Percentiles rank a stretch among this genome's conserved stretches.
Evolutionary conservation across 768 basidiomycete genomes (phyloP).

Genomic region (Kockovaella imperatae): DNA sequence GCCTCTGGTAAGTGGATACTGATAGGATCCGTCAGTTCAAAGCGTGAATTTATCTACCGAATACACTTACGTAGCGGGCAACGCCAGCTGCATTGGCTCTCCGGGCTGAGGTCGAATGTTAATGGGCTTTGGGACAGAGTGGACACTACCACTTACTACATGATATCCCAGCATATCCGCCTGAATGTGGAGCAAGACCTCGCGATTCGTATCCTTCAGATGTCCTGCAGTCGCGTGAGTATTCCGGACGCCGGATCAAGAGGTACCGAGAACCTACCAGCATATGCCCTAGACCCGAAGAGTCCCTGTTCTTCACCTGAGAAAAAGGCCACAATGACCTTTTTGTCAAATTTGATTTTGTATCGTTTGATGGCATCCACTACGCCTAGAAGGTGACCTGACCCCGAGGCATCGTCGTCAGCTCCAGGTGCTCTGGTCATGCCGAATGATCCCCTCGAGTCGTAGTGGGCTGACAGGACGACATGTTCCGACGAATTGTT

Average conservation of each 20-base stretch:
- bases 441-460: constrained; percentile 84
- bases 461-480: constrained; percentile 78
- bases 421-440: constrained; percentile 59
- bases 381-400: constrained; percentile 67
- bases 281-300: constrained; percentile 67
- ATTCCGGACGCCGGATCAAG: not conserved
- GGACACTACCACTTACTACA: constrained; percentile 46
- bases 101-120: constrained; percentile 45
- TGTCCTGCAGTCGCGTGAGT: constrained; percentile 48
- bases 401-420: constrained; percentile 61
- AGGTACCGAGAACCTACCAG: constrained; percentile 51
- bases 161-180: constrained; percentile 90
- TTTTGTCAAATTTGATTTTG: constrained; percentile 62
- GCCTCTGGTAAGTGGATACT: constrained; percentile 77
- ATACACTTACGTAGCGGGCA: constrained; percentile 59
- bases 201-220: constrained; percentile 54
- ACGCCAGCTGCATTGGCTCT: constrained; percentile 75
- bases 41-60: not conserved
- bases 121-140: not conserved
- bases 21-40: not conserved
- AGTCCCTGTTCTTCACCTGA: constrained; percentile 90
- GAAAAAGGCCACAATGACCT: constrained; percentile 73
- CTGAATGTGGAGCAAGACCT: constrained; percentile 76
- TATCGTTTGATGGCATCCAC: constrained; percentile 64
- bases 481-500: constrained; percentile 61